These are phyloP conservation scores for Posidonia australis DNA, from an alignment of 106 monocot genomes.

Conservation along the genomic window DNA sequence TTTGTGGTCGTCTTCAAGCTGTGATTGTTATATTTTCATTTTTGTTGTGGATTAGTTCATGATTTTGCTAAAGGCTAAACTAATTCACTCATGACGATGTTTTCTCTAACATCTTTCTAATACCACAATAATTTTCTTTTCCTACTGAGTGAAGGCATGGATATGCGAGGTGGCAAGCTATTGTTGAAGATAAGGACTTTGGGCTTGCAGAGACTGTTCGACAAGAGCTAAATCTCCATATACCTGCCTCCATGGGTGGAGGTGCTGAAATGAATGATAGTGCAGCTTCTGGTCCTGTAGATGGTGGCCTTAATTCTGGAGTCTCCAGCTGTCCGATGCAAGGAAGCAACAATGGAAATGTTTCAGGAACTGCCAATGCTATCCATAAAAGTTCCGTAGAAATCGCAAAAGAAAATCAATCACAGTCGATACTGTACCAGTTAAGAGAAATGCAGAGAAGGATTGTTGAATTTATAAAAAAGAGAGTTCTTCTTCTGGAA, in stretches of 20 bases:
- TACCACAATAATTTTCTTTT: background rate
- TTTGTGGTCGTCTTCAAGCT: too few species aligned
- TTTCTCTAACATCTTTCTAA: conserved; percentile 2
- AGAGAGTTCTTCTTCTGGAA: conserved; percentile 81
- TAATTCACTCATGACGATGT: too few species aligned
- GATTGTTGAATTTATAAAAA: conserved; percentile 79
- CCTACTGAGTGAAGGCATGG: conserved; percentile 55
- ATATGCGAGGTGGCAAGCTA: conserved; percentile 88
- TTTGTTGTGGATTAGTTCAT: too few species aligned
- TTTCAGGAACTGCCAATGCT: conserved; percentile 11
- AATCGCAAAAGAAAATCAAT: conserved; percentile 31
- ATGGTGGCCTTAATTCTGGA: conserved; percentile 19
- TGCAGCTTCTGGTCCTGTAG: conserved; percentile 18
- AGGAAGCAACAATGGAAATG: conserved; percentile 3
- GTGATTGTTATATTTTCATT: too few species aligned
- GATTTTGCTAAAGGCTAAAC: too few species aligned
- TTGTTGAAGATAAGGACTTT: conserved; percentile 75
- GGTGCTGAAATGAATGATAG: conserved; percentile 23
- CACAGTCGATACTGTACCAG: conserved; percentile 28
- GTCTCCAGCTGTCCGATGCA: background rate
- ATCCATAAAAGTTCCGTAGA: conserved; percentile 36
- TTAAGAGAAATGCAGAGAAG: conserved; percentile 72
- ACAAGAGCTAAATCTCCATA: conserved; percentile 70
- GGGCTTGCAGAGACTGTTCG: conserved; percentile 69
- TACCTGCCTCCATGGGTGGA: conserved; percentile 8